Percentiles rank a stretch among this genome's conserved stretches.
Evolutionary conservation across 1,139 yeast species (phyloP).

Genomic region (Taphrina sp.): DNA sequence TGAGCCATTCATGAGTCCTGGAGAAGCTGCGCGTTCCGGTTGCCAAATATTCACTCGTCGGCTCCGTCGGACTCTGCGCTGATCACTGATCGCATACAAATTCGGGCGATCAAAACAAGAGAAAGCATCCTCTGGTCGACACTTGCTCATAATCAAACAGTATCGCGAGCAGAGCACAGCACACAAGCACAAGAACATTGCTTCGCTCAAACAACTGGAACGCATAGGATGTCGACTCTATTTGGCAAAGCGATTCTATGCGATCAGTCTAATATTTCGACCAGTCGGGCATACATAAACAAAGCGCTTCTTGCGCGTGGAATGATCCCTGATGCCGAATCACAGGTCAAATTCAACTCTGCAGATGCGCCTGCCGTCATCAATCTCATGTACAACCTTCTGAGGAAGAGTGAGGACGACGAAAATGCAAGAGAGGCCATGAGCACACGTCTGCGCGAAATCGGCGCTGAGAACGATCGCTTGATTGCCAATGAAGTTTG

Average conservation of each 20-base stretch:
- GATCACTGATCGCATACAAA: too few species aligned
- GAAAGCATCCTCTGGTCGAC: too few species aligned
- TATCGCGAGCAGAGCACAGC: too few species aligned
- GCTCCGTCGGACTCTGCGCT: too few species aligned
- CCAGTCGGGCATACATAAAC: conserved; percentile 25
- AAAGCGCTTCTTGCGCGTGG: conserved; percentile 20
- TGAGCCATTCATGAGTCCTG: too few species aligned
- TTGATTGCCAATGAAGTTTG: not conserved
- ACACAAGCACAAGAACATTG: too few species aligned
- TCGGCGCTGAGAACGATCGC: conserved; percentile 9
- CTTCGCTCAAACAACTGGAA: too few species aligned
- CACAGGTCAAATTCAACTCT: conserved; percentile 27
- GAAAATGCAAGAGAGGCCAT: conserved; percentile 12
- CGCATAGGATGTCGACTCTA: conserved; percentile 14
- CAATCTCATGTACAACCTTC: conserved; percentile 21
- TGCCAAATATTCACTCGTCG: too few species aligned
- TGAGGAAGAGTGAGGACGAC: conserved; percentile 24
- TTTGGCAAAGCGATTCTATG: conserved; percentile 28
- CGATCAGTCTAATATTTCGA: conserved; percentile 20
- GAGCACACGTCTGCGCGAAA: conserved; percentile 15
- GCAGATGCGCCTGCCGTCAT: conserved; percentile 31
- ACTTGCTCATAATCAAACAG: too few species aligned
- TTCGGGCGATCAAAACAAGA: too few species aligned
- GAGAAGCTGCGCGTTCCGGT: too few species aligned
- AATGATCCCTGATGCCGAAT: conserved; percentile 2